phyloP scores from a whole-genome alignment of 208 protist species.

The Wallacemonas sp. region DNA sequence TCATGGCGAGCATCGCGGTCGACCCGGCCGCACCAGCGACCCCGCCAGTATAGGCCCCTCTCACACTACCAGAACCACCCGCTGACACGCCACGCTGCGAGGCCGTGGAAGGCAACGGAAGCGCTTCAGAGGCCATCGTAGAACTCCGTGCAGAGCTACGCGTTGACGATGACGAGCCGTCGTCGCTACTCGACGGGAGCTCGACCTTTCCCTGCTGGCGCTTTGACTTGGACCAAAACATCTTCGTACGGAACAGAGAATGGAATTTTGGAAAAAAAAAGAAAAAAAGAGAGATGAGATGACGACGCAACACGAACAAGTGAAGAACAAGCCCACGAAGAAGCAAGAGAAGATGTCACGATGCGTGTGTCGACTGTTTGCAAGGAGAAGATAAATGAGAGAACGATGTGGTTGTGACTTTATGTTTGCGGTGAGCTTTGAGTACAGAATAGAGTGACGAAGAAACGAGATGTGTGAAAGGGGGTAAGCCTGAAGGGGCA shows the following conservation, averaged over 20 bases:
- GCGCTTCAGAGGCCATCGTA: background rate
- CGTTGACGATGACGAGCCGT: background rate
- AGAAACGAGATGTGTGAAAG: no score
- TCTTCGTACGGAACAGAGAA: background rate
- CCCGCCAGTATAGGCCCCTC: background rate
- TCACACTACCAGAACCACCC: background rate
- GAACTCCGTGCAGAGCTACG: background rate
- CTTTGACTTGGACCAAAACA: slow-evolving; percentile 11
- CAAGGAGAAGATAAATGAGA: no score
- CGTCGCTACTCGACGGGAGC: slow-evolving; percentile 1
- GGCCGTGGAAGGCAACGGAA: background rate
- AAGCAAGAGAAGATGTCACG: no score
- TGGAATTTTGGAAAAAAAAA: background rate
- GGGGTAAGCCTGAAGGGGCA: no score
- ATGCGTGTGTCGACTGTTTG: no score
- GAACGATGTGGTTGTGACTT: no score
- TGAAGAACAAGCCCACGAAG: no score
- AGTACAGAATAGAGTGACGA: no score
- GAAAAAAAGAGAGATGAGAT: background rate
- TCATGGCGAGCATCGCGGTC: background rate
- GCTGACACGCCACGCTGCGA: background rate
- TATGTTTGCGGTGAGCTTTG: no score
- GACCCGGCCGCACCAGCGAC: background rate
- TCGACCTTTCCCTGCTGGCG: slow-evolving; percentile 10
- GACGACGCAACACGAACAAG: no score